Conservation (phyloP, 495 filamentous ascomycete species). For the Penicillium pancosmium region DNA sequence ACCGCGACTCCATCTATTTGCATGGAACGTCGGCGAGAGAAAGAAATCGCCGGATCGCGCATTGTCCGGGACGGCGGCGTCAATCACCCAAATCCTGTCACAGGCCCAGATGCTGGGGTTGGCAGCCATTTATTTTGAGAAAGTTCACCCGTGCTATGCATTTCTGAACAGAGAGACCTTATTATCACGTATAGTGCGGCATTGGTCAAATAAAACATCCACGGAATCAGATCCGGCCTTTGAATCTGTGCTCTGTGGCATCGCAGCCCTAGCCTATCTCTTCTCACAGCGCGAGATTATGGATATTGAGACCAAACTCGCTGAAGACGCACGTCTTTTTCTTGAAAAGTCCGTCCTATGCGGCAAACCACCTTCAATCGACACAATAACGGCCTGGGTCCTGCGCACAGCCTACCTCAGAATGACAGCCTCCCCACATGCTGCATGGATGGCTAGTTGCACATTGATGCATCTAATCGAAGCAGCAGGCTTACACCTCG, state of each 20-base stretch:
- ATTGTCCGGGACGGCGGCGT: constrained; percentile 6
- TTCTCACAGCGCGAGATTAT: constrained; percentile 44
- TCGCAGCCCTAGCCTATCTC: constrained; percentile 50
- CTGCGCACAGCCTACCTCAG: constrained; percentile 56
- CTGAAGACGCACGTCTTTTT: constrained; percentile 45
- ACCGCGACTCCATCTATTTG: constrained; percentile 57
- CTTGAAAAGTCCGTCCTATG: constrained; percentile 44
- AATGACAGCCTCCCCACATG: constrained; percentile 53
- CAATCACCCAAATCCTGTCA: constrained; percentile 42
- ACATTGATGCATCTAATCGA: constrained; percentile 59
- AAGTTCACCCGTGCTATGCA: constrained; percentile 52
- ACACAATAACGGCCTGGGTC: constrained; percentile 53
- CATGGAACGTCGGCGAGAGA: constrained; percentile 56
- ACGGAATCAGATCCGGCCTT: constrained; percentile 29
- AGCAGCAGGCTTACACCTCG: constrained; percentile 53
- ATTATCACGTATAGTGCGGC: constrained; percentile 31
- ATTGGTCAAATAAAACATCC: constrained; percentile 36
- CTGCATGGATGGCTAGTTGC: constrained; percentile 58
- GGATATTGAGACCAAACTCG: constrained; percentile 36
- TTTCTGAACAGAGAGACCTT: constrained; percentile 49
- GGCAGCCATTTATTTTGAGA: constrained; percentile 50
- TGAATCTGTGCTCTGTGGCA: constrained; percentile 50
- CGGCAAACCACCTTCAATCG: constrained; percentile 34
- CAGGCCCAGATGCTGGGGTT: constrained; percentile 45
- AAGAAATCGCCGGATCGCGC: constrained; percentile 20